phyloP scores from a whole-genome alignment of 2,329 filamentous ascomycete genomes.

The Arthrobotrys conoides region DNA sequence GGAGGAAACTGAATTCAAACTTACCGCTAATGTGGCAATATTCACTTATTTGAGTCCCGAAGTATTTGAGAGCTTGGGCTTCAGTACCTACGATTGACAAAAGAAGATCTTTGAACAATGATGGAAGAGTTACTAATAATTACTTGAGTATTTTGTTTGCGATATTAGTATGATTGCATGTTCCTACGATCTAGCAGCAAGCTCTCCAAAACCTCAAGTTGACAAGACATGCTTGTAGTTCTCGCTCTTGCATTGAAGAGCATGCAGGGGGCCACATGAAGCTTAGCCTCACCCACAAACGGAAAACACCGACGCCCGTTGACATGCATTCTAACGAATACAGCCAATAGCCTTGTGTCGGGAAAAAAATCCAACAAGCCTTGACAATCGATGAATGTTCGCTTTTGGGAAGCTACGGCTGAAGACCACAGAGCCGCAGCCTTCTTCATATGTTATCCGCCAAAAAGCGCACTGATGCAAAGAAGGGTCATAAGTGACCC shows the following conservation, averaged over 20 bases:
- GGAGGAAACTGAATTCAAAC: too few species aligned
- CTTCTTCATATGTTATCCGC: neutral
- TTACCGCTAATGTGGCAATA: too few species aligned
- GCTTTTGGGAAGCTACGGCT: conserved; percentile 14
- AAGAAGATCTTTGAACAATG: too few species aligned
- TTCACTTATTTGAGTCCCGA: too few species aligned
- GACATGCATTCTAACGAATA: neutral
- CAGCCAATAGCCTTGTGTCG: conserved; percentile 4
- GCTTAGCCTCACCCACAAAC: neutral
- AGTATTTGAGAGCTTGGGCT: too few species aligned
- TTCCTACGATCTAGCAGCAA: too few species aligned
- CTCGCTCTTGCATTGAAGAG: neutral
- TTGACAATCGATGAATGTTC: conserved; percentile 43
- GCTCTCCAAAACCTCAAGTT: too few species aligned
- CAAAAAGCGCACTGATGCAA: neutral
- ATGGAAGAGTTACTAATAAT: too few species aligned
- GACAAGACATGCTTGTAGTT: too few species aligned
- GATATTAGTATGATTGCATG: too few species aligned
- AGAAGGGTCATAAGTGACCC: conserved; percentile 6
- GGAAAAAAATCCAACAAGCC: conserved; percentile 25
- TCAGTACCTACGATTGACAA: too few species aligned
- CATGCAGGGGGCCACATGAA: neutral
- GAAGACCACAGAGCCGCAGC: conserved; percentile 16
- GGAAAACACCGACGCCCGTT: conserved; percentile 27
- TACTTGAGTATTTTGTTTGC: too few species aligned